Percentiles rank a stretch among this genome's conserved stretches.
Evolutionary conservation across 2,329 filamentous ascomycete species (phyloP).

Genomic region (Fusarium sp.): DNA sequence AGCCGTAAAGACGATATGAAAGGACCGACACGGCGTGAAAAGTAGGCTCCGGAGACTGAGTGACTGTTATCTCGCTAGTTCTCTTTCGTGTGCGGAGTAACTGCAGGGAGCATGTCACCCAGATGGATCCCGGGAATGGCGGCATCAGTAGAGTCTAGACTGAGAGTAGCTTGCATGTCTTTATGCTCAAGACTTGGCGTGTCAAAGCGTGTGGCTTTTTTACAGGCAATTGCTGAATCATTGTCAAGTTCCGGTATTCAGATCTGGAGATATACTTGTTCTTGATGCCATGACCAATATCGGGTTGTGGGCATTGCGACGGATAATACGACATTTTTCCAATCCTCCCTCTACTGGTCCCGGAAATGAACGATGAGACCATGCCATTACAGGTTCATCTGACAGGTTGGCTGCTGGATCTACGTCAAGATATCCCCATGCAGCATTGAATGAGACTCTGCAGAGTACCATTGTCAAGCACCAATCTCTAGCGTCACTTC

Average conservation of each 20-base stretch:
- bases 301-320: too few relatives aligned
- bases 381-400: background rate
- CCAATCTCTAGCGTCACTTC: constrained; percentile 2
- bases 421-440: constrained; percentile 9
- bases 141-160: background rate
- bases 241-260: background rate
- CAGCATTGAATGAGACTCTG: constrained; percentile 12
- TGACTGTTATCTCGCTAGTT: background rate
- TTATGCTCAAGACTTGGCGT: background rate
- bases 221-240: too few relatives aligned
- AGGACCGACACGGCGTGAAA: background rate
- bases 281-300: too few relatives aligned
- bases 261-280: too few relatives aligned
- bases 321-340: background rate
- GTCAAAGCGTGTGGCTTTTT: too few relatives aligned
- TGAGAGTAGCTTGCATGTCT: background rate
- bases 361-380: background rate
- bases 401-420: constrained; percentile 4
- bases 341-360: background rate
- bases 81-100: background rate
- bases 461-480: background rate
- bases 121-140: background rate
- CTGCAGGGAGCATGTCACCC: background rate
- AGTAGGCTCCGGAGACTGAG: constrained; percentile 22
- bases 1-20: background rate